Conservation (phyloP, 345 rosid genomes). For the Salix koriyanagi region DNA sequence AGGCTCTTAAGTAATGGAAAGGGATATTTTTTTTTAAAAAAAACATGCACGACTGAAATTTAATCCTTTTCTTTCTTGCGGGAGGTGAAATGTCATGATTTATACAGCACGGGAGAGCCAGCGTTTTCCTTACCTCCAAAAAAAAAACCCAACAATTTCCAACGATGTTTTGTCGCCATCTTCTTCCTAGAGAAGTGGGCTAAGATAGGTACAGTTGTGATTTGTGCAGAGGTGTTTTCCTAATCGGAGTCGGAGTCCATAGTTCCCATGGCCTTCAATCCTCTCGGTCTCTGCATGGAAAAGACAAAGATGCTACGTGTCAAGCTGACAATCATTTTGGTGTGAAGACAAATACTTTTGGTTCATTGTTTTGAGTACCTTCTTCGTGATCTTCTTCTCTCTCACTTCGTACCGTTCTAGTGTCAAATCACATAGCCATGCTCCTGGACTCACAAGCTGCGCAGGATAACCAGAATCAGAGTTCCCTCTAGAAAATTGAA, state of each 20-base stretch:
- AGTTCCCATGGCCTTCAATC: constrained; percentile 55
- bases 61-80: background rate
- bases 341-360: background rate
- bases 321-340: background rate
- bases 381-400: constrained; percentile 57
- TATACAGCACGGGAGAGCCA: background rate
- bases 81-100: constrained; percentile 1
- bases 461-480: background rate
- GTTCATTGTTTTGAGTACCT: constrained; percentile 22
- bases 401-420: constrained; percentile 55
- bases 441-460: constrained; percentile 51
- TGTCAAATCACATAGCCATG: constrained; percentile 57
- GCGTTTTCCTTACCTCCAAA: background rate
- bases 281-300: constrained; percentile 50
- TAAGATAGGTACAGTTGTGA: background rate
- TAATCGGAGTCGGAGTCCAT: constrained; percentile 52
- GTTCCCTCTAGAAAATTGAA: background rate
- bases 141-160: background rate
- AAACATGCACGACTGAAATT: background rate
- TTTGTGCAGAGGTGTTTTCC: background rate
- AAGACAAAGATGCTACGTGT: background rate
- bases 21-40: background rate
- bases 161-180: background rate
- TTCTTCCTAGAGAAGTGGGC: background rate
- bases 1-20: background rate